Base-by-base conservation (phyloP, 306 rosid species). In the Trichosanthes truncata region DNA sequence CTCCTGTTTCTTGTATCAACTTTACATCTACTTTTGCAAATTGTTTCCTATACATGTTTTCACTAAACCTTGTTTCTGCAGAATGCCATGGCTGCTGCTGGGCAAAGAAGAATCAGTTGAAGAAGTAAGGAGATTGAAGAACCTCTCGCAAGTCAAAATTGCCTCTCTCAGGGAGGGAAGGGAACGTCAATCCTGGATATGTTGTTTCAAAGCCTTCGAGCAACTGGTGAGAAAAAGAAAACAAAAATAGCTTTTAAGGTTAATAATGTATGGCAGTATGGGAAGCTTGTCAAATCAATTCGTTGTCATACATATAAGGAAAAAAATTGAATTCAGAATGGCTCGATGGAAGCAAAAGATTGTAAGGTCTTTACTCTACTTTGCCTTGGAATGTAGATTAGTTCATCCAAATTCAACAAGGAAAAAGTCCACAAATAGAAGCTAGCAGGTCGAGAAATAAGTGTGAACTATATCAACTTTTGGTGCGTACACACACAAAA, bases 121-220 rank as follows among this genome's bases (percentile, higher is more conserved):
- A 93, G 79, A 93, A 89, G 88, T 93, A 91, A 0, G 91, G 97
- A 49, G 96, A 91, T 57, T 87, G 78, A 13, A 88, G 92, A 87
- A 93, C 97, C 85, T 83, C 86, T 84, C 7, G 86, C 82, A 93
- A 85, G 86, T 91, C 91, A 78, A 91, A 89, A 83, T 87, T 86
- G 49, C 97, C 97, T 82, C 94, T 89, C 83, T 82, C 81, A 6
- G 96, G 96, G 75, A 93, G 83, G 59, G 91, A 59, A 80, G 97
- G 97, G 80, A 93, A 89, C 6, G 26, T 78, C 85, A 93, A 83
- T 55, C 74, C 87, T 31, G 96, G 97, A 83, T 93, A 89, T 43
- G 96, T 81, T 62, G 87, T 79, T 83, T 86, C 87, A 84, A 91
- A 93, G 83, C 83, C 87, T 84, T 87, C 90, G 7, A 88, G 88